Percentiles rank a stretch among this genome's conserved stretches.
Conservation (phyloP, 140 eudicot species). For the Bidens hawaiensis region DNA sequence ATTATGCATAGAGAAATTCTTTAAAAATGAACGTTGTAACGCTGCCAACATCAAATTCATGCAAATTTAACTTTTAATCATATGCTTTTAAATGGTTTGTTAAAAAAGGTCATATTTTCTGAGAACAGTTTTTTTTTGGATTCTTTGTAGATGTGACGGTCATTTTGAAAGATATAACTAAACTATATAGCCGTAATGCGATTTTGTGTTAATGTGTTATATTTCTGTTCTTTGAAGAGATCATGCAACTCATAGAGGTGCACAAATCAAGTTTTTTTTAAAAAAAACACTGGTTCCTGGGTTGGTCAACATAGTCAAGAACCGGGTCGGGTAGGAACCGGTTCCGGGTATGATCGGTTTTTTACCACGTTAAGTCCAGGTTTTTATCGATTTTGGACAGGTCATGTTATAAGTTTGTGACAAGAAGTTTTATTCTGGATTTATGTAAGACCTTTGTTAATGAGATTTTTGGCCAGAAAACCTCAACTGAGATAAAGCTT, state of each 20-base stretch:
- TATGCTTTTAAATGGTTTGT: neutral
- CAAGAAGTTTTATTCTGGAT: neutral
- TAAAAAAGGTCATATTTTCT: neutral
- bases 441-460: neutral
- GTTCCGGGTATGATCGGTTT: neutral
- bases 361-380: no score
- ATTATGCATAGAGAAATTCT: neutral
- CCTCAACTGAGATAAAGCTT: constrained; percentile 5
- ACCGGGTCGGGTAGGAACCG: no score
- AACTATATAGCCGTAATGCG: neutral
- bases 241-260: no score
- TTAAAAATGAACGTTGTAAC: neutral
- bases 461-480: constrained; percentile 10
- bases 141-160: neutral
- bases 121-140: neutral
- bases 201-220: neutral
- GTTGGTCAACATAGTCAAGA: no score
- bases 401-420: constrained; percentile 12
- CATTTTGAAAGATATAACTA: neutral
- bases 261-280: no score
- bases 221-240: neutral
- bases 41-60: neutral
- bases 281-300: no score
- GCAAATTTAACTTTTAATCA: constrained; percentile 3
- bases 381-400: no score